phyloP scores from a whole-genome alignment of 345 rosid species.

The Citrus hindsii region DNA sequence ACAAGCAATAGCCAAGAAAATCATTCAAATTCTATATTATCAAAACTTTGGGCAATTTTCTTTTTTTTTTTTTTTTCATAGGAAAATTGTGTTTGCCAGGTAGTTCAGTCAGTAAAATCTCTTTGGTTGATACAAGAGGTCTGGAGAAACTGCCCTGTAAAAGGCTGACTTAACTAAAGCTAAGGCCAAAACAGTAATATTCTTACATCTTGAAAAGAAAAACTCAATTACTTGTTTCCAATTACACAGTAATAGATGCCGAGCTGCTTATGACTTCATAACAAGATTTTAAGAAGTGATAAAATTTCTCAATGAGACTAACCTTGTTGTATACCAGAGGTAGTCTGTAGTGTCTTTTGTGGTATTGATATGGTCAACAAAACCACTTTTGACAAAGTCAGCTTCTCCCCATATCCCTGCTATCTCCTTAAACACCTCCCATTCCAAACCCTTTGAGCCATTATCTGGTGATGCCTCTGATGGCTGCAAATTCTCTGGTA shows the following conservation, averaged over 20 bases:
- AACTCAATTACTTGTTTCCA: neutral
- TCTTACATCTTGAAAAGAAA: neutral
- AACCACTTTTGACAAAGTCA: slow-evolving; percentile 50
- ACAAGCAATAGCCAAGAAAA: neutral
- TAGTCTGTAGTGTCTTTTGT: slow-evolving; percentile 86
- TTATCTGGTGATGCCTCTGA: slow-evolving; percentile 25
- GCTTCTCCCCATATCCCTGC: slow-evolving; percentile 77
- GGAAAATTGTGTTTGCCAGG: neutral
- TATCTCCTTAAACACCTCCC: slow-evolving; percentile 72
- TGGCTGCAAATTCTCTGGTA: slow-evolving; percentile 57
- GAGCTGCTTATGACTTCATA: neutral
- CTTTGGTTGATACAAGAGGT: neutral
- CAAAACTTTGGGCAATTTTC: neutral
- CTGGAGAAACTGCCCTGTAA: neutral
- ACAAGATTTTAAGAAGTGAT: neutral
- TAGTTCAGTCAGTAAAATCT: neutral
- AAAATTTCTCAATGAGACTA: slow-evolving; percentile 14
- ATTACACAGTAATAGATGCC: neutral
- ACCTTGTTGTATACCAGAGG: slow-evolving; percentile 98
- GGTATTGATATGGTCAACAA: slow-evolving; percentile 85
- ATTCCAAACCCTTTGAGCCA: slow-evolving; percentile 43
- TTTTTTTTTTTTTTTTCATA: too few species aligned
- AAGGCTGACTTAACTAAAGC: neutral
- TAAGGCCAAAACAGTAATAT: neutral
- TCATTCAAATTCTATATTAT: neutral